A percentile compares a stretch with the other conserved stretches of the same genome.
These are phyloP conservation scores for Nitzschia sp. DNA, from an alignment of 108 stramenopile species.

Conservation along the genomic window DNA sequence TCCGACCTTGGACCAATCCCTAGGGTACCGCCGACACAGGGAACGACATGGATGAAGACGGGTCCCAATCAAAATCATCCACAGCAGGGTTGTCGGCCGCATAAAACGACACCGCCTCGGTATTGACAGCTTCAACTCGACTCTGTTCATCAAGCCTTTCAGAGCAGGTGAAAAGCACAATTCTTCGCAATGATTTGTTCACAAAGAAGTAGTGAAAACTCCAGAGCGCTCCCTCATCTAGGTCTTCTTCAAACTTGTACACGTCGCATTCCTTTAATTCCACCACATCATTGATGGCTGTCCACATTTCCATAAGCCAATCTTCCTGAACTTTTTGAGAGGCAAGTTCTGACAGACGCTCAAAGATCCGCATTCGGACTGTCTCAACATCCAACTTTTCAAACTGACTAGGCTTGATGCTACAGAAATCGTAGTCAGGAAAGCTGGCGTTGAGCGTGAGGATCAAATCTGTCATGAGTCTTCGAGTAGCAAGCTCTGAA, in stretches of 20 bases:
- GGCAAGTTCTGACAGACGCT: constrained; percentile 63
- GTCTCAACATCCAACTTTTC: constrained; percentile 46
- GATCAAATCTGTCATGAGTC: constrained; percentile 90
- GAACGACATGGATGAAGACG: constrained; percentile 45
- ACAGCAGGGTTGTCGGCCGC: constrained; percentile 8
- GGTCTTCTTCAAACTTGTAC: constrained; percentile 72
- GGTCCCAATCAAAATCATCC: constrained; percentile 58
- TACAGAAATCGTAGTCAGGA: constrained; percentile 92
- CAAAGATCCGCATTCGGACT: constrained; percentile 67
- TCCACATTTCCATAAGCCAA: constrained; percentile 71
- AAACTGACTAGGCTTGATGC: constrained; percentile 77
- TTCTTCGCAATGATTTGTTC: constrained; percentile 82
- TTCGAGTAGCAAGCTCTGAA: constrained; percentile 68
- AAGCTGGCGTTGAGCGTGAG: constrained; percentile 90
- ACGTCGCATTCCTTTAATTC: constrained; percentile 80
- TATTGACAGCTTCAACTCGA: constrained; percentile 34
- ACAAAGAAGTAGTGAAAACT: constrained; percentile 94
- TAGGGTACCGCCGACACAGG: constrained; percentile 10
- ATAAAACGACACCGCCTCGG: constrained; percentile 34
- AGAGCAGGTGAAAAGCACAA: constrained; percentile 87
- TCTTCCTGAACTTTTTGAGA: constrained; percentile 19
- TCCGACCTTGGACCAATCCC: no score
- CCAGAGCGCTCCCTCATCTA: constrained; percentile 62
- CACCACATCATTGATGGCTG: constrained; percentile 67
- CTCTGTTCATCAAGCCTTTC: constrained; percentile 56